phyloP scores from a whole-genome alignment of 2,329 filamentous ascomycete genomes.

The Neofusicoccum parvum region DNA sequence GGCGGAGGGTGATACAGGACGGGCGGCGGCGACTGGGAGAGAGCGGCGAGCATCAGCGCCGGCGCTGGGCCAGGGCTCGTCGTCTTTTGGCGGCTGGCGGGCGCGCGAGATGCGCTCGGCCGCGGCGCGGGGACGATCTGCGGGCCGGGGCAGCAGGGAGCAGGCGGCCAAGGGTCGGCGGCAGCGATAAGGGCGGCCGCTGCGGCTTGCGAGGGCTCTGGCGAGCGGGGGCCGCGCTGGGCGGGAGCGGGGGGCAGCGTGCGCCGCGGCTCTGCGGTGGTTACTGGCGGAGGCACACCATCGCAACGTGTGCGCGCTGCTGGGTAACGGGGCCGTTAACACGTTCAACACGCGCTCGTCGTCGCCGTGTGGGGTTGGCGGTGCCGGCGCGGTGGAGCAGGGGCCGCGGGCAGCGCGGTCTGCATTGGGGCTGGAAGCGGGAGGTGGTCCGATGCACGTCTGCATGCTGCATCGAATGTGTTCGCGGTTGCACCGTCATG shows the following conservation, averaged over 20 bases:
- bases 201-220: neutral
- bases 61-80: neutral
- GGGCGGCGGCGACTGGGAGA: neutral
- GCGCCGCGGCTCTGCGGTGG: constrained; percentile 16
- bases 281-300: neutral
- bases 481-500: constrained; percentile 4
- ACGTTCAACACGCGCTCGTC: constrained; percentile 4
- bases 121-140: neutral
- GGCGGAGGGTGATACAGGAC: constrained; percentile 17
- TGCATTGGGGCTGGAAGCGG: neutral
- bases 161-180: neutral
- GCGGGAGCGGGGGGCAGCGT: neutral
- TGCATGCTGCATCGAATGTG: constrained; percentile 4
- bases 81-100: neutral
- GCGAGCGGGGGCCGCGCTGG: constrained; percentile 1
- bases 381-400: neutral
- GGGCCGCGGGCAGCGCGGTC: no score
- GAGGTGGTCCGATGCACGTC: neutral
- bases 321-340: constrained; percentile 6
- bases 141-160: neutral
- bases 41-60: neutral
- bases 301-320: constrained; percentile 6
- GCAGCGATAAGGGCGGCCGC: neutral
- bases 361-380: neutral
- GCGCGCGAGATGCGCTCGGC: neutral